These are phyloP conservation scores for Chlamydomonas reinhardtii DNA, from an alignment of 163 green algal genomes.

Conservation along the genomic window DNA sequence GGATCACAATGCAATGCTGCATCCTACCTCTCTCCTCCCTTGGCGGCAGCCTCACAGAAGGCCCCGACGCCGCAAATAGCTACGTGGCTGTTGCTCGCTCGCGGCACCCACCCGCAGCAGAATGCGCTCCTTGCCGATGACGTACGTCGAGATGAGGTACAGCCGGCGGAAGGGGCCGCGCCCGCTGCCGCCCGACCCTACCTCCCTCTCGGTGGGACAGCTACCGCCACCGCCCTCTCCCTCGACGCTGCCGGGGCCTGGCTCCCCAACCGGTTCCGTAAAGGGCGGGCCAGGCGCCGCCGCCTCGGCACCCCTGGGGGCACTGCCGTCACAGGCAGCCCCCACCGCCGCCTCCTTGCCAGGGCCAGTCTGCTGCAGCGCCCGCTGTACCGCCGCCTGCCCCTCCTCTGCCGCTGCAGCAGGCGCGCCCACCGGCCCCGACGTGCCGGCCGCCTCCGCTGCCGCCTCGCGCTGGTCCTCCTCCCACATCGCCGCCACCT, in stretches of 20 bases:
- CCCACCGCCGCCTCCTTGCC: too few species aligned
- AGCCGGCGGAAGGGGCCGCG: conserved; percentile 44
- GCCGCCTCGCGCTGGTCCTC: conserved; percentile 2
- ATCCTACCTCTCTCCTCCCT: too few species aligned
- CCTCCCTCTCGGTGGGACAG: neutral
- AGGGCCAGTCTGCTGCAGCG: too few species aligned
- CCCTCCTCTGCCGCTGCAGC: neutral
- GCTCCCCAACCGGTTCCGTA: too few species aligned
- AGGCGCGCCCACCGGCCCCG: too few species aligned
- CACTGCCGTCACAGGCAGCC: too few species aligned
- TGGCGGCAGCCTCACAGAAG: too few species aligned
- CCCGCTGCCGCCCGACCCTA: neutral
- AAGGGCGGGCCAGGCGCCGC: too few species aligned
- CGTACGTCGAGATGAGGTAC: conserved; percentile 81
- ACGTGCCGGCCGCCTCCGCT: neutral
- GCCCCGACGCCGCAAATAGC: too few species aligned
- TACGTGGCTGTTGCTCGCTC: too few species aligned
- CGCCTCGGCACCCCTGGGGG: too few species aligned
- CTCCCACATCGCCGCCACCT: conserved; percentile 11
- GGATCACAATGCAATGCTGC: too few species aligned
- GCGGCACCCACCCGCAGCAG: conserved; percentile 71
- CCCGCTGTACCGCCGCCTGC: neutral
- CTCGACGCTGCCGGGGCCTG: neutral
- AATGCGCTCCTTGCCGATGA: conserved; percentile 91
- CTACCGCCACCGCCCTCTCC: neutral